phyloP scores from a whole-genome alignment of 306 rosid species.

The Citrullus colocynthis region DNA sequence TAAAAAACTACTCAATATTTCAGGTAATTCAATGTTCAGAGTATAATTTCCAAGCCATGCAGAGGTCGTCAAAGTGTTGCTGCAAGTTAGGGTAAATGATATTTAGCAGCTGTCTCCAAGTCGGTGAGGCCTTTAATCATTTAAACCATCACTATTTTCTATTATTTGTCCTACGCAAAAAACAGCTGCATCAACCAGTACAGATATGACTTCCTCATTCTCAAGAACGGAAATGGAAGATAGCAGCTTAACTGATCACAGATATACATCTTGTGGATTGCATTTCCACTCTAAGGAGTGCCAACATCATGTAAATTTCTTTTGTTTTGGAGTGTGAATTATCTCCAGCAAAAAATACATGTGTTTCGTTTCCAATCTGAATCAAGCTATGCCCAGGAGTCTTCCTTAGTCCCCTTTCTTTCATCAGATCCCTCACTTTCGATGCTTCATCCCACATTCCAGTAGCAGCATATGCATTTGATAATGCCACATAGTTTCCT shows the following conservation, averaged over 20 bases:
- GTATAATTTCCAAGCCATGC: not conserved
- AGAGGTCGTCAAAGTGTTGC: not conserved
- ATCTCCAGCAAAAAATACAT: slow-evolving; percentile 55
- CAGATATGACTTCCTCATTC: not conserved
- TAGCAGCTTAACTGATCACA: not conserved
- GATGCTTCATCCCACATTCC: slow-evolving; percentile 67
- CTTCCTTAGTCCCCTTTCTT: slow-evolving; percentile 48
- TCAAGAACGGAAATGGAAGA: not conserved
- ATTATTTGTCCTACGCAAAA: not conserved
- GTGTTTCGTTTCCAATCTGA: slow-evolving; percentile 51
- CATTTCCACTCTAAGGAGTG: slow-evolving; percentile 39
- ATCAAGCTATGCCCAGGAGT: slow-evolving; percentile 78
- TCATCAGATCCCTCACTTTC: slow-evolving; percentile 46
- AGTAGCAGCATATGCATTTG: slow-evolving; percentile 50
- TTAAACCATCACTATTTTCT: not conserved
- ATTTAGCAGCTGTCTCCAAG: not conserved
- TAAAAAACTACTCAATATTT: not conserved
- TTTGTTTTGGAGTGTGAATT: slow-evolving; percentile 50
- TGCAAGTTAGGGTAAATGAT: not conserved
- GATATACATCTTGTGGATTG: slow-evolving; percentile 14
- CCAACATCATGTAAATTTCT: slow-evolving; percentile 34
- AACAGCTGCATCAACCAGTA: not conserved
- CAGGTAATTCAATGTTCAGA: not conserved
- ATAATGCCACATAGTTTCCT: slow-evolving; percentile 67
- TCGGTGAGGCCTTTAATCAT: not conserved